Conservation (phyloP, 331 rosid genomes). For the Quercus tomentella region DNA sequence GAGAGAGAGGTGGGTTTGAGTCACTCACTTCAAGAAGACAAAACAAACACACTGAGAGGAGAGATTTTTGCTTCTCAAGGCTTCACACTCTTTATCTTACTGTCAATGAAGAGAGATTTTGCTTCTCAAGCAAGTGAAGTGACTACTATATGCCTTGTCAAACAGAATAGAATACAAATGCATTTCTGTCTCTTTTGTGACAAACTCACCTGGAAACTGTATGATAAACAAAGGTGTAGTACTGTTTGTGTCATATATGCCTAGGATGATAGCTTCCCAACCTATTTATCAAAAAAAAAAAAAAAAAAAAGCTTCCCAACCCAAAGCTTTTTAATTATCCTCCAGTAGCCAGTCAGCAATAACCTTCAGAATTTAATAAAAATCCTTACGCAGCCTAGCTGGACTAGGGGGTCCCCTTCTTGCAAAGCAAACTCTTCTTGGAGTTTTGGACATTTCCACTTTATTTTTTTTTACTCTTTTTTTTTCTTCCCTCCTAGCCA, state of each 20-base stretch:
- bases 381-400: not conserved
- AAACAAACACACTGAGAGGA: too few species aligned
- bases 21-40: not conserved
- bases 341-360: not conserved
- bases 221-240: not conserved
- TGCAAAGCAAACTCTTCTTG: too few species aligned
- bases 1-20: not conserved
- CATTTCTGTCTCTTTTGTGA: not conserved
- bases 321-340: not conserved
- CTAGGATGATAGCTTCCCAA: too few species aligned
- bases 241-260: too few species aligned
- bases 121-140: not conserved
- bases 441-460: too few species aligned
- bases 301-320: too few species aligned
- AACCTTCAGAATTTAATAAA: not conserved
- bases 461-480: too few species aligned
- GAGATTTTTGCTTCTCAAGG: too few species aligned
- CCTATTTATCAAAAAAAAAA: too few species aligned
- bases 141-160: conserved; percentile 5
- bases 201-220: not conserved
- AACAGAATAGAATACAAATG: not conserved
- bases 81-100: too few species aligned
- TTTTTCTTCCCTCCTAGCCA: too few species aligned
- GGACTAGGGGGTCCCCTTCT: too few species aligned
- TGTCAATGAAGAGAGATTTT: not conserved